phyloP scores from a whole-genome alignment of 306 rosid genomes.

The Leucaena leucocephala region DNA sequence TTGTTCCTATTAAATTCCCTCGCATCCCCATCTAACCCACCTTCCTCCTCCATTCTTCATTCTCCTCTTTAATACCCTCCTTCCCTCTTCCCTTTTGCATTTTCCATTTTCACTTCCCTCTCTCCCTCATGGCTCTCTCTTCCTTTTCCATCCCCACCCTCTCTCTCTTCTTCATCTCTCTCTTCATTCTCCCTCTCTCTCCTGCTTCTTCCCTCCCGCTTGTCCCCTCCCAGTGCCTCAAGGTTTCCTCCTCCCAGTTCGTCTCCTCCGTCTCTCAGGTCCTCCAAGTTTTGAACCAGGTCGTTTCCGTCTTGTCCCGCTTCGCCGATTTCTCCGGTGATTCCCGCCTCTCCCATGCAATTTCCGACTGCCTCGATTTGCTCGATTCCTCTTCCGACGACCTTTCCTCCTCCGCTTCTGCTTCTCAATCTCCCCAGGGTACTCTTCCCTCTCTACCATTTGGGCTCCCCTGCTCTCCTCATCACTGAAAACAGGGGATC shows the following conservation, averaged over 20 bases:
- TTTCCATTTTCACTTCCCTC: no score
- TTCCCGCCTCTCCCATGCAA: conserved; percentile 66
- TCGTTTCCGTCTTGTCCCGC: conserved; percentile 56
- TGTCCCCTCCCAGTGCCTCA: conserved; percentile 40
- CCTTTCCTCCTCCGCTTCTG: conserved; percentile 65
- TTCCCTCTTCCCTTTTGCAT: no score
- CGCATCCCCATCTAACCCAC: no score
- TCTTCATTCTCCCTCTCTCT: background rate
- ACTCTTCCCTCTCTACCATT: background rate
- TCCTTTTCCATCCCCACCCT: background rate
- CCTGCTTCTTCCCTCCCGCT: background rate
- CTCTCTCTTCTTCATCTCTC: conserved; percentile 25
- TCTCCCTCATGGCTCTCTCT: conserved; percentile 39
- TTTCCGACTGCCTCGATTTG: conserved; percentile 81
- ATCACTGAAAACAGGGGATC: conserved; percentile 4
- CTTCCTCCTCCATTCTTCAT: no score
- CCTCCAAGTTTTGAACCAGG: conserved; percentile 47
- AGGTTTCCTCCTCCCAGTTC: conserved; percentile 60
- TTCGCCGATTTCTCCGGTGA: conserved; percentile 53
- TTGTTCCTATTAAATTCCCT: no score
- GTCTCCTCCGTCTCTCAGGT: conserved; percentile 45
- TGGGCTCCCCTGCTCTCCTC: background rate
- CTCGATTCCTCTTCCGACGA: conserved; percentile 70
- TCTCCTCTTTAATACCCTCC: no score
- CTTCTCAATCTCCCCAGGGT: conserved; percentile 65